Evolutionary conservation across 2,329 filamentous ascomycete genomes (phyloP).

Genomic region (Penicillium paneum): DNA sequence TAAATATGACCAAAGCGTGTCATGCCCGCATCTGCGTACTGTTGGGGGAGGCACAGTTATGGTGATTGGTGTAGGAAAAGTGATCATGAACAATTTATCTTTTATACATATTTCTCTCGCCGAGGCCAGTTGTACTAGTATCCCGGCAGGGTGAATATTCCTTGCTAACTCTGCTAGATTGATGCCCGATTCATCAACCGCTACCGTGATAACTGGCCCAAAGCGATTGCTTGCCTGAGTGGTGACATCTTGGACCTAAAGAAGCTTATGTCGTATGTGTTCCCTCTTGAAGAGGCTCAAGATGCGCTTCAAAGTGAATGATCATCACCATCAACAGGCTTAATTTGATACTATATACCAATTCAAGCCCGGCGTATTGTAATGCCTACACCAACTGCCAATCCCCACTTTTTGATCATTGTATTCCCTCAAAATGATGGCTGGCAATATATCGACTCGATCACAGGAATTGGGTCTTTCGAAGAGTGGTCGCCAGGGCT

Average conservation of each 20-base stretch:
- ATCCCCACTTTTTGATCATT: background rate
- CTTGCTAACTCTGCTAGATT: slow-evolving; percentile 46
- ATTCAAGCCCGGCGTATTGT: background rate
- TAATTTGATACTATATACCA: background rate
- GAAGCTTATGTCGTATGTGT: slow-evolving; percentile 61
- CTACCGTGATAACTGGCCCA: slow-evolving; percentile 67
- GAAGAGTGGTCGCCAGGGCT: slow-evolving; percentile 22
- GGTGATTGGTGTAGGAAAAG: slow-evolving; percentile 62
- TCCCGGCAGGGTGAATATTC: background rate
- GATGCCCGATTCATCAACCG: slow-evolving; percentile 68
- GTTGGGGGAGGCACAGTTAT: slow-evolving; percentile 59
- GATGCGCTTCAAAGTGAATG: slow-evolving; percentile 60
- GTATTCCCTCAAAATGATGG: slow-evolving; percentile 2
- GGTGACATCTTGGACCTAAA: slow-evolving; percentile 61
- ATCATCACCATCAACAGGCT: no score
- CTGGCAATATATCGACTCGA: slow-evolving; percentile 25
- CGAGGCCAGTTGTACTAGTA: slow-evolving; percentile 38
- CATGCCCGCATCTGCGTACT: slow-evolving; percentile 52
- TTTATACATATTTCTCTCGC: slow-evolving; percentile 65
- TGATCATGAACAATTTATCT: slow-evolving; percentile 62
- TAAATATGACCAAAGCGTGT: slow-evolving; percentile 41
- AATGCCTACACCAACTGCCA: background rate
- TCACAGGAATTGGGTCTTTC: slow-evolving; percentile 19
- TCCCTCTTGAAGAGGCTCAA: slow-evolving; percentile 59
- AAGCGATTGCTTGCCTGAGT: slow-evolving; percentile 59